These are phyloP conservation scores for Entomophthora muscae DNA, from an alignment of 371 early-diverging fungal species.

Conservation along the genomic window DNA sequence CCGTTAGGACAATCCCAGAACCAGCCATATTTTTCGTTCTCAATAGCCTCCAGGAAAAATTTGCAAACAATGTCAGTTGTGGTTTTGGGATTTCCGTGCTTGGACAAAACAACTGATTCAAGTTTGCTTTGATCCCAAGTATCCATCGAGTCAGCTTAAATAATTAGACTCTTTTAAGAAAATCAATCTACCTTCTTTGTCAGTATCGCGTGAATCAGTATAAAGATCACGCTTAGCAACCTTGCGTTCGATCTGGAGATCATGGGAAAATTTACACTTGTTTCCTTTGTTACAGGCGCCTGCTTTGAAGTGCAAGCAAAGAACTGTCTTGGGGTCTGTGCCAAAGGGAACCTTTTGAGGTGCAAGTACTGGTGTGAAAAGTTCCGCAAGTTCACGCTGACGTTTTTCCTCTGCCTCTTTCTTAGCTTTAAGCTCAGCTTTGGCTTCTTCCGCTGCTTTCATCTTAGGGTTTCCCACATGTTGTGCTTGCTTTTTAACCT, in stretches of 20 bases:
- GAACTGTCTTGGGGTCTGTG: constrained; percentile 95
- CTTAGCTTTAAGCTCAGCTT: constrained; percentile 20
- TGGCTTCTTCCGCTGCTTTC: constrained; percentile 30
- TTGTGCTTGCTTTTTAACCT: constrained; percentile 67
- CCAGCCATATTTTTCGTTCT: constrained; percentile 91
- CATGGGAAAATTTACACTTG: constrained; percentile 98
- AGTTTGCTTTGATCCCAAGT: constrained; percentile 85
- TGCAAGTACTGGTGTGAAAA: constrained; percentile 76
- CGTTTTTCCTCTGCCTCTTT: constrained; percentile 49
- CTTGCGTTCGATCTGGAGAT: constrained; percentile 77
- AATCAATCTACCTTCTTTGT: constrained; percentile 19
- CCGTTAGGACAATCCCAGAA: constrained; percentile 98
- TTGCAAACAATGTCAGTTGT: constrained; percentile 98
- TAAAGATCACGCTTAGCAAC: constrained; percentile 79
- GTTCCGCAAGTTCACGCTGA: constrained; percentile 62
- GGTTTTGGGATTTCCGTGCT: constrained; percentile 65
- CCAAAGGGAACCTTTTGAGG: constrained; percentile 97
- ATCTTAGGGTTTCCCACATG: constrained; percentile 36
- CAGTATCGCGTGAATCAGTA: constrained; percentile 56
- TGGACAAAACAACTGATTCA: constrained; percentile 70
- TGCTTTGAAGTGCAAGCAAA: constrained; percentile 85
- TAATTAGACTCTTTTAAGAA: background rate
- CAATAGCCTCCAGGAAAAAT: constrained; percentile 97
- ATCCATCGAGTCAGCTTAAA: constrained; percentile 70
- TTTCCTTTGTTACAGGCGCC: constrained; percentile 86